These are phyloP conservation scores for Pyrenopolyporus hunteri DNA, from an alignment of 495 filamentous ascomycete genomes.

Conservation along the genomic window DNA sequence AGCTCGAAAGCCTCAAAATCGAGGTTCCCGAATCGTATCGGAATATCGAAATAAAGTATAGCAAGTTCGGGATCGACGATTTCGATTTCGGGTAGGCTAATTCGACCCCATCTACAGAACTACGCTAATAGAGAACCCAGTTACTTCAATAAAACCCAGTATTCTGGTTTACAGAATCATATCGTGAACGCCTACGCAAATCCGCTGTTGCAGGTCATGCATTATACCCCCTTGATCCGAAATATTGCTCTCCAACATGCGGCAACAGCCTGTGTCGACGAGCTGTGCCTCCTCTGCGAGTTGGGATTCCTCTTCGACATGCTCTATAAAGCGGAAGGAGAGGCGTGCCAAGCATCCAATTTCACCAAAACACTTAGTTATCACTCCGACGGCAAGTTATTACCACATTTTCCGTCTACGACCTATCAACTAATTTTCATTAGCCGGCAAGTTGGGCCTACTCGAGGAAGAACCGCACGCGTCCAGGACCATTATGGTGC, in stretches of 20 bases:
- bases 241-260: conserved; percentile 92
- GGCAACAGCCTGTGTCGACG: conserved; percentile 78
- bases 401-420: background rate
- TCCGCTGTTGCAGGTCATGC: conserved; percentile 86
- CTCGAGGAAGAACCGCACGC: conserved; percentile 81
- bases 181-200: conserved; percentile 97
- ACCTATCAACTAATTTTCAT: conserved; percentile 18
- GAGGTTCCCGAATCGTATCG: conserved; percentile 86
- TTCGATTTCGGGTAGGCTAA: conserved; percentile 87
- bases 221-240: conserved; percentile 84
- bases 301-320: conserved; percentile 96
- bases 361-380: conserved; percentile 86
- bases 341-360: conserved; percentile 97
- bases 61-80: conserved; percentile 95
- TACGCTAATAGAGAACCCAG: conserved; percentile 49
- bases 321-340: conserved; percentile 91
- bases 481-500: conserved; percentile 74
- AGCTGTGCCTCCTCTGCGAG: conserved; percentile 89
- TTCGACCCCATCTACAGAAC: background rate
- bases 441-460: conserved; percentile 71
- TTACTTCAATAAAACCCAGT: conserved; percentile 88
- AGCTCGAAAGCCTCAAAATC: conserved; percentile 64
- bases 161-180: conserved; percentile 93
- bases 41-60: conserved; percentile 95
- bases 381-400: conserved; percentile 65